Base-by-base conservation (phyloP, 768 basidiomycete species). In the Leccinum disarticulatum region DNA sequence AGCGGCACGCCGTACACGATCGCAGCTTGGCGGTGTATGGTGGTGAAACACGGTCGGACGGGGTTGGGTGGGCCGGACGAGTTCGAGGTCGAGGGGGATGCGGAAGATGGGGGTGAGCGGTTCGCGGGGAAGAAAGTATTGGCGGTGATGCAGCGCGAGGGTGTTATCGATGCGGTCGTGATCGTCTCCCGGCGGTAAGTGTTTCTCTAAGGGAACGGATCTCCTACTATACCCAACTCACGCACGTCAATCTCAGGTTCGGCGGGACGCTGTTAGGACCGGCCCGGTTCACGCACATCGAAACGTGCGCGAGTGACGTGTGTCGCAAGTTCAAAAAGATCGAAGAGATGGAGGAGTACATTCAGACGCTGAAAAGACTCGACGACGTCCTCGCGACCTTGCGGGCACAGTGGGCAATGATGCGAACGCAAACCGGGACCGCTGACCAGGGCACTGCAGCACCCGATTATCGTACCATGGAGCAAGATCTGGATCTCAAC, bases 261-360 rank as follows among this genome's bases (percentile, higher is more conserved):
- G 91, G 91, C 0, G 91, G 92, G n/a, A 85, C 81, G 7, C 75
- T 92, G 77, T 77, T 94, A 4, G 92, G 92, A 3, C 88, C 91
- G 6, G 80, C 77, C 59, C 77, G 92, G 35, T 94, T 93, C 70
- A 71, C 80, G 3, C 92, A 94, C 66, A 88, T 93, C 64, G 87
- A 91, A 70, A 84, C 81, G 2, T 92, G 91, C 68, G 77, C 90
- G 6, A 69, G 79, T 15, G 90, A 94, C 70, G 91, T 88, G 14
- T 92, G 90, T 70, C 82, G 80, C 15, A 75, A 75, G 35, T 91
- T 89, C 78, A 85, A 82, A 60, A 79, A 80, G 51, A 74, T 81
- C 55, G 89, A 92, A 60, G 88, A 91, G 62, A 76, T 91, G 55
- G 82, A 83, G 19, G 88, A 88, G 47, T 80, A 74, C 57, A 75